phyloP scores from a whole-genome alignment of 371 early-diverging fungal species.

The Synchytrium microbalum region DNA sequence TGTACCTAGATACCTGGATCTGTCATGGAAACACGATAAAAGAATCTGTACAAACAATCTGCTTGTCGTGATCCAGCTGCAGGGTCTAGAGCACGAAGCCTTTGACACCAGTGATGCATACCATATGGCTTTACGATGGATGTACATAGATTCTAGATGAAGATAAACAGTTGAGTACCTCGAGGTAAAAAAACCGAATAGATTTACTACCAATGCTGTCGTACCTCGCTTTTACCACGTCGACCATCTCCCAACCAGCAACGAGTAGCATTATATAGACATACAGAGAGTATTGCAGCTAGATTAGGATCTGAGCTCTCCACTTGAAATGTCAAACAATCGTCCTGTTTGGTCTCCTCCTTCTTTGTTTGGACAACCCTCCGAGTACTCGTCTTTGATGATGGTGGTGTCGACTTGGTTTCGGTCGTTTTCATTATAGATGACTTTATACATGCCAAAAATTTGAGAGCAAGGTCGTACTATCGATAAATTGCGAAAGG shows the following conservation, averaged over 20 bases:
- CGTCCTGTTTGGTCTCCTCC: background rate
- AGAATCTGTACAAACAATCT: background rate
- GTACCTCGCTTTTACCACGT: background rate
- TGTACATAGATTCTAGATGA: background rate
- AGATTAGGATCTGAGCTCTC: background rate
- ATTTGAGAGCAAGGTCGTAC: background rate
- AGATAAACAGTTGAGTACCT: no score
- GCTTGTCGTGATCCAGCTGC: background rate
- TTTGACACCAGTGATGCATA: background rate
- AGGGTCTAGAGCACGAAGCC: background rate
- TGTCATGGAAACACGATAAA: background rate
- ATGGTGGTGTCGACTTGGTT: background rate
- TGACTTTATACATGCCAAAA: background rate
- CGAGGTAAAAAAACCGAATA: background rate
- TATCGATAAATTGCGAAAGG: background rate
- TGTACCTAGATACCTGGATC: no score
- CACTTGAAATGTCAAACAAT: background rate
- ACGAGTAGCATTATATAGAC: background rate
- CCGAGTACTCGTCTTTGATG: background rate
- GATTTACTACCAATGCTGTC: background rate
- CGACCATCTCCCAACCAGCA: slow-evolving; percentile 2
- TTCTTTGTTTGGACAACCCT: no score
- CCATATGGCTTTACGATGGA: background rate
- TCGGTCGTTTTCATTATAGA: background rate
- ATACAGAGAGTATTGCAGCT: background rate